Conservation (phyloP, 495 filamentous ascomycete species). For the Penicillium daleae region DNA sequence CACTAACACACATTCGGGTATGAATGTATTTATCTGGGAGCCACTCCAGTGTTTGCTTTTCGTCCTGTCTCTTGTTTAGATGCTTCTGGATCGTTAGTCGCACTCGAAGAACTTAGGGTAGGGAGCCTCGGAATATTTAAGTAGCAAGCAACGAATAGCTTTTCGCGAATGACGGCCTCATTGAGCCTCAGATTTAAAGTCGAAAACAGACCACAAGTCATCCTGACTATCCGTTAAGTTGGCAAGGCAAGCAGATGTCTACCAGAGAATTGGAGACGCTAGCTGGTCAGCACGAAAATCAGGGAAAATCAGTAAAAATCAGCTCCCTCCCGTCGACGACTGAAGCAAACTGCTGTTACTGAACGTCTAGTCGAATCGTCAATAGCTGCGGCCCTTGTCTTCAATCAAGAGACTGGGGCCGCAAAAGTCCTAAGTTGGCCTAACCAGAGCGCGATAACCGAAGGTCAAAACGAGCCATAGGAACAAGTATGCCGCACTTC, state of each 20-base stretch:
- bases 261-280: background rate
- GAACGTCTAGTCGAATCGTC: background rate
- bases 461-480: background rate
- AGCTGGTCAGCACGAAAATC: background rate
- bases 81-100: background rate
- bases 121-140: background rate
- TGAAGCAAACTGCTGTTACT: background rate
- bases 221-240: no score
- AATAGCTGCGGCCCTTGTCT: background rate
- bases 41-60: background rate
- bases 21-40: background rate
- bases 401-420: background rate
- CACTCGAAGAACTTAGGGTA: background rate
- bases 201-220: background rate
- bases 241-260: no score
- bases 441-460: background rate
- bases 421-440: background rate
- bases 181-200: background rate
- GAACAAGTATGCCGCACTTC: background rate
- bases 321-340: background rate
- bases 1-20: background rate
- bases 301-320: background rate
- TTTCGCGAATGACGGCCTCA: background rate
- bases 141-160: background rate
- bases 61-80: background rate